Percentiles rank a stretch among this genome's conserved stretches.
phyloP scores from a whole-genome alignment of 345 rosid species.

The Kernera saxatilis region DNA sequence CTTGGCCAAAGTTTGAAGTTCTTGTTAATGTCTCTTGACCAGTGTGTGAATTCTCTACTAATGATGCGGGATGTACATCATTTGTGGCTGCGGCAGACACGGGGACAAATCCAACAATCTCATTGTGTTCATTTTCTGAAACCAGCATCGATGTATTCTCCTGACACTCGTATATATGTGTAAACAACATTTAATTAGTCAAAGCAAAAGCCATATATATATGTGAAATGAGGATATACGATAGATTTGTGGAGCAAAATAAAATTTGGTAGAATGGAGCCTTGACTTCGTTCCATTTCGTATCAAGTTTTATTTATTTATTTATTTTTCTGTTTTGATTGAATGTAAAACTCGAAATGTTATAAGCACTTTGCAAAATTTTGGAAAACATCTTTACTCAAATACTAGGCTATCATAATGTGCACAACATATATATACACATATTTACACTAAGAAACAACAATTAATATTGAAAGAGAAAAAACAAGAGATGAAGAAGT shows the following conservation, averaged over 20 bases:
- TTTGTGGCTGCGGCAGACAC: background rate
- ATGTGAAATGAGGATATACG: background rate
- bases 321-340: background rate
- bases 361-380: background rate
- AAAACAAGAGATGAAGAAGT: background rate
- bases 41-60: background rate
- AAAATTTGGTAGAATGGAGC: background rate
- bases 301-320: background rate
- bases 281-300: background rate
- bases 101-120: background rate
- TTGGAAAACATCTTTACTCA: background rate
- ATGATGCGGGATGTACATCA: background rate
- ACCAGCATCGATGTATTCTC: background rate
- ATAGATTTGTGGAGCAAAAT: background rate
- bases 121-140: constrained; percentile 3
- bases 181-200: background rate
- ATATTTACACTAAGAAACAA: background rate
- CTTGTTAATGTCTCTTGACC: background rate
- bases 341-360: too few relatives aligned
- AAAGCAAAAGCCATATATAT: background rate
- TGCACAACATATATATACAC: too few relatives aligned
- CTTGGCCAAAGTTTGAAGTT: background rate
- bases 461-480: background rate
- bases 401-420: background rate
- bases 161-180: background rate